phyloP scores from a whole-genome alignment of 2,329 filamentous ascomycete genomes.

The Chaetothyriales sp. region DNA sequence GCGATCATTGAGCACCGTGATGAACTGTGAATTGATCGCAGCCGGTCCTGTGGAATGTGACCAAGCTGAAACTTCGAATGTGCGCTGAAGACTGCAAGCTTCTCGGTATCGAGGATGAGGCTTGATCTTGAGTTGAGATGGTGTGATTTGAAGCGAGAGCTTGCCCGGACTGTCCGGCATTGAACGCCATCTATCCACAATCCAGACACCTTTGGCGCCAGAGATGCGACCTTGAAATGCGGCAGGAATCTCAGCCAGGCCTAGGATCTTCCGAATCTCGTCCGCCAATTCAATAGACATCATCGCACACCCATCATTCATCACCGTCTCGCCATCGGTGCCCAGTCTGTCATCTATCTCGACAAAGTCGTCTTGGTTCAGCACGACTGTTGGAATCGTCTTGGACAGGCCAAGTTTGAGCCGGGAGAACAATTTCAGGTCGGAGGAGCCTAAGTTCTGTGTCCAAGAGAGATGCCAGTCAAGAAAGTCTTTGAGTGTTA shows the following conservation, averaged over 20 bases:
- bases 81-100: constrained; percentile 32
- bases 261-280: constrained; percentile 32
- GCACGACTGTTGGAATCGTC: constrained; percentile 26
- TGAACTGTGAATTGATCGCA: constrained; percentile 40
- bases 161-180: constrained; percentile 18
- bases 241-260: constrained; percentile 31
- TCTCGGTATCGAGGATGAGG: constrained; percentile 26
- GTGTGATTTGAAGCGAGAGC: constrained; percentile 43
- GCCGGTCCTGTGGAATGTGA: constrained; percentile 15
- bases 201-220: constrained; percentile 50
- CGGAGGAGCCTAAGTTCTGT: constrained; percentile 25
- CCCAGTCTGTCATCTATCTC: constrained; percentile 20
- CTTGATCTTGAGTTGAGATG: constrained; percentile 46
- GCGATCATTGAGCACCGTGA: constrained; percentile 42
- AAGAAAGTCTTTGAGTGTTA: constrained; percentile 27
- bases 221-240: constrained; percentile 45
- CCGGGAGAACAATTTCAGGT: constrained; percentile 34
- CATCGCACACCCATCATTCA: constrained; percentile 41
- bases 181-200: constrained; percentile 30
- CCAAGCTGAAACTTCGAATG: constrained; percentile 38
- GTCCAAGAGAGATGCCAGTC: constrained; percentile 32
- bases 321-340: constrained; percentile 19
- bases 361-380: constrained; percentile 27
- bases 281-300: constrained; percentile 41
- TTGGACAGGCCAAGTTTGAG: constrained; percentile 32